phyloP scores from a whole-genome alignment of 768 basidiomycete species.

The Boletus sp. region DNA sequence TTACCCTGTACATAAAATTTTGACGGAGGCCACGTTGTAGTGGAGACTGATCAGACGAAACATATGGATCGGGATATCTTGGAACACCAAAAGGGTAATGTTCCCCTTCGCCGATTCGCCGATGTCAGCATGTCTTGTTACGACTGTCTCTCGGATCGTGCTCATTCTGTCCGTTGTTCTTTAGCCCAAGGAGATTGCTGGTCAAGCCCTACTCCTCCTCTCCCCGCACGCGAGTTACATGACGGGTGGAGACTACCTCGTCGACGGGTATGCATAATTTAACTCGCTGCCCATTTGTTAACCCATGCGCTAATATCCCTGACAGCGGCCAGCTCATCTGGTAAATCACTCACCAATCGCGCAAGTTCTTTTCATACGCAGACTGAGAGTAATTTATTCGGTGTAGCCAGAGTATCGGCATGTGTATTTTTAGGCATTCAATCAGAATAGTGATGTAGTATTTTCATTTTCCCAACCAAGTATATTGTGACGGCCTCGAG shows the following conservation, averaged over 20 bases:
- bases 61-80: slow-evolving; percentile 48
- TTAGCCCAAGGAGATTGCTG: slow-evolving; percentile 56
- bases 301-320: background rate
- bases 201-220: slow-evolving; percentile 52
- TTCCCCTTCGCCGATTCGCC: slow-evolving; percentile 58
- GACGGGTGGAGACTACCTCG: slow-evolving; percentile 55
- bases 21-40: slow-evolving; percentile 23
- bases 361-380: no score
- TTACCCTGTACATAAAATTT: rapidly evolving
- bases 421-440: slow-evolving; percentile 10
- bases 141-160: background rate
- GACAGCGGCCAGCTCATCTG: slow-evolving; percentile 30
- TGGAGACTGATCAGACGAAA: slow-evolving; percentile 56
- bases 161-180: background rate
- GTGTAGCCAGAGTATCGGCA: background rate
- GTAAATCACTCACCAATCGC: slow-evolving; percentile 10
- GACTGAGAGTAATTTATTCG: background rate
- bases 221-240: slow-evolving; percentile 51
- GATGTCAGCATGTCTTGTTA: slow-evolving; percentile 30
- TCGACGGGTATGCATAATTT: slow-evolving; percentile 46
- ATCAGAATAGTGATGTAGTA: background rate
- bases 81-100: slow-evolving; percentile 45
- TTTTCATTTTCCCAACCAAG: background rate
- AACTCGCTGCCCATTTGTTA: rapidly evolving
- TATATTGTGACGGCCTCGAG: background rate